phyloP scores from a whole-genome alignment of 257 asterid genomes.

The Solanum appendiculatum region DNA sequence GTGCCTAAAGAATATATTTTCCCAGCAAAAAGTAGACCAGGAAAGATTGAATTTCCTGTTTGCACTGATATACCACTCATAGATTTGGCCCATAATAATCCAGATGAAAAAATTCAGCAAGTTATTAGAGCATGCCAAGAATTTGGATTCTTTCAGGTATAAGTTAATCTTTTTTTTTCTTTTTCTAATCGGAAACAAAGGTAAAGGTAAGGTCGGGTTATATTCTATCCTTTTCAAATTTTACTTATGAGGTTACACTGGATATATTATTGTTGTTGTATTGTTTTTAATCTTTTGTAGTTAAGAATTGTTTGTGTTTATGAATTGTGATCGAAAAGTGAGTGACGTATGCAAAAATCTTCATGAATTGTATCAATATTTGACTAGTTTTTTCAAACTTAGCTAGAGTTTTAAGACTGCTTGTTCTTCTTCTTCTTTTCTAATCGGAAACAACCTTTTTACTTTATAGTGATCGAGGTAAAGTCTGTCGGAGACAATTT shows the following conservation, averaged over 20 bases:
- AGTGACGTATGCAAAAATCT: background rate
- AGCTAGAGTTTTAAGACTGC: background rate
- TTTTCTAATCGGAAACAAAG: background rate
- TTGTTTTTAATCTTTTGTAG: background rate
- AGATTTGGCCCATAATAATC: slow-evolving; percentile 5
- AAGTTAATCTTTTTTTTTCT: background rate
- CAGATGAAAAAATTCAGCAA: slow-evolving; percentile 7
- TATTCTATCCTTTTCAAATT: background rate
- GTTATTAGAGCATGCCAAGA: slow-evolving; percentile 41
- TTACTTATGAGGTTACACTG: background rate
- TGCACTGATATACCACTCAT: slow-evolving; percentile 7
- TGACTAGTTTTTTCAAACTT: background rate
- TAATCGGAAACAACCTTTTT: no score
- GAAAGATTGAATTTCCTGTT: background rate
- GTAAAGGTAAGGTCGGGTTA: background rate
- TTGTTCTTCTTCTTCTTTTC: no score
- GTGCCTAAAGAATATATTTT: slow-evolving; percentile 13
- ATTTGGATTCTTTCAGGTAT: slow-evolving; percentile 44
- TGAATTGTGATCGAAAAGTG: background rate
- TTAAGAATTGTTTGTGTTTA: background rate
- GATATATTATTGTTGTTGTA: no score
- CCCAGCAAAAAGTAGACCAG: slow-evolving; percentile 12
- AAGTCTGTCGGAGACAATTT: no score
- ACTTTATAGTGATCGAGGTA: no score
- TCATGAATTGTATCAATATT: background rate